These are phyloP conservation scores for Echria macrotheca DNA, from an alignment of 495 filamentous ascomycete species.

Conservation along the genomic window DNA sequence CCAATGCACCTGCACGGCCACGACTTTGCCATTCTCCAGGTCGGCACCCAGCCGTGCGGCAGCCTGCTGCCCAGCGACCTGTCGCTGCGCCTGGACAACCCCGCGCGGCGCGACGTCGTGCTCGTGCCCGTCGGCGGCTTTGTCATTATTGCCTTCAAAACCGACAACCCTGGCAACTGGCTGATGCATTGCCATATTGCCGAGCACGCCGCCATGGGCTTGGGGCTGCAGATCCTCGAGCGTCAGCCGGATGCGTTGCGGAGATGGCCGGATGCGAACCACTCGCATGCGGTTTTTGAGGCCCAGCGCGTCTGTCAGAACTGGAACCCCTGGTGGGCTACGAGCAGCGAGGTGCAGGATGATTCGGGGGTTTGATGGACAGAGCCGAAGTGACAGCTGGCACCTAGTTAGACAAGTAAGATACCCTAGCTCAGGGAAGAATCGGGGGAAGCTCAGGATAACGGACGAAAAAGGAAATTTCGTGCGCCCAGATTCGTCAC, in stretches of 20 bases:
- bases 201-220: slow-evolving; percentile 9
- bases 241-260: background rate
- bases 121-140: slow-evolving; percentile 44
- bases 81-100: slow-evolving; percentile 26
- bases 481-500: no score
- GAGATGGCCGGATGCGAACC: background rate
- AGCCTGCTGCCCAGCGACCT: slow-evolving; percentile 4
- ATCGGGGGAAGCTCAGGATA: no score
- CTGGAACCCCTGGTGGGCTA: background rate
- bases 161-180: slow-evolving; percentile 40
- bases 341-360: slow-evolving; percentile 1
- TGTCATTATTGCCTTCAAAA: slow-evolving; percentile 50
- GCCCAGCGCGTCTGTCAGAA: background rate
- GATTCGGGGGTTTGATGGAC: slow-evolving; percentile 11
- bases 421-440: no score
- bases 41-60: no score
- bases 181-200: slow-evolving; percentile 20
- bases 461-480: no score
- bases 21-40: slow-evolving; percentile 50
- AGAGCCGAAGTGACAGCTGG: no score
- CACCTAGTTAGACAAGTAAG: no score
- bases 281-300: background rate
- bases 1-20: slow-evolving; percentile 53
- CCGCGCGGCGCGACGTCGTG: slow-evolving; percentile 53
- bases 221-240: slow-evolving; percentile 8